Evolutionary conservation across 192 early-diverging fungal species (phyloP), one percentile per base, ranked within the genome.

Genomic region (Coemansia brasiliensis): DNA sequence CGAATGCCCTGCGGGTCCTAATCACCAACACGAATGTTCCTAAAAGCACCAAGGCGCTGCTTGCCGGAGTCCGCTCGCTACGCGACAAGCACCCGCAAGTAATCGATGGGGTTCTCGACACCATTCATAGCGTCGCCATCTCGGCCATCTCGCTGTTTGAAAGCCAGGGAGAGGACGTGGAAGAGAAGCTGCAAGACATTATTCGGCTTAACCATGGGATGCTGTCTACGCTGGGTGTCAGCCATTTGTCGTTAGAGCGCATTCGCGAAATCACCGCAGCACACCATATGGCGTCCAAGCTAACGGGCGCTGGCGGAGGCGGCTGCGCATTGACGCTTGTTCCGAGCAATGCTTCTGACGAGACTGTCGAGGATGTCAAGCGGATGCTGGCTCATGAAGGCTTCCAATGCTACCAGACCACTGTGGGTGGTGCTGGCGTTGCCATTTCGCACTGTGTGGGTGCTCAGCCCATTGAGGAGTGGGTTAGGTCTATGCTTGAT

Each of bases 271-370:
- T 92, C 15, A 85, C 92, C 0, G 66, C 72, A 1, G 24, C 60
- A n/a, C 65, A 82, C 38, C 83, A 80, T 0, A 69, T 97, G 60
- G 80, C 82, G 26, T 84, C 92, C 16, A 99, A 99, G 74, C 72
- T 99, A 26, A 99, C 97, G 3, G 97, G 97, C 26, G 94, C 93
- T 21, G 95, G 97, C 24, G 97, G 97, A 39, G 97, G 97, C 52
- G 97, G 97, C 11, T 99, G 96, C 69, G 90, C 91, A 17, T 63
- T 99, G 45, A 92, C 91, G 0, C 73, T 91, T 46, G 63, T 94
- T 17, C 83, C 85, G 5, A 39, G 20, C 11, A 51, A n/a, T 11
- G 38, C 29, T 0, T 40, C 42, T 2, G 22, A 39, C n/a, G 49
- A 22, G 3, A 45, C 58, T 2, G 56, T 92, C 2, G 73, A 69